Evolutionary conservation across 176 grass and related monocot species (phyloP).

Genomic region (Saccharum spontaneum): DNA sequence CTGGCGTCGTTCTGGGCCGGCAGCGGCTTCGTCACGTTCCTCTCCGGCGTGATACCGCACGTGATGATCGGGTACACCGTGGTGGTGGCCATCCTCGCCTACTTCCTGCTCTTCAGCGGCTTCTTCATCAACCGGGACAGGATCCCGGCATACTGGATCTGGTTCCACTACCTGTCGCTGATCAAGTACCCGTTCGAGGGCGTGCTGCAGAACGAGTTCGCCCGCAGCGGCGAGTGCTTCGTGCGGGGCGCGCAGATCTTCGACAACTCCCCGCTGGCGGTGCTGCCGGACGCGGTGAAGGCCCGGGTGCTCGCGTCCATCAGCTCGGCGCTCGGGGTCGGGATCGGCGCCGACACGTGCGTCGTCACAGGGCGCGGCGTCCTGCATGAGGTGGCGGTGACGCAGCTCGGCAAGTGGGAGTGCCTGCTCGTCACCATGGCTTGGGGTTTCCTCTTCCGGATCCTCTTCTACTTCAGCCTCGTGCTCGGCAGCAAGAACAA

Average conservation of each 20-base stretch:
- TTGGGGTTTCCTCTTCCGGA: slow-evolving; percentile 79
- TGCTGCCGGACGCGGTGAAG: slow-evolving; percentile 57
- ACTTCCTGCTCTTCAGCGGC: slow-evolving; percentile 92
- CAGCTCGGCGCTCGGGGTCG: slow-evolving; percentile 50
- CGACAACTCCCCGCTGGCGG: slow-evolving; percentile 69
- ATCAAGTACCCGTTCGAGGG: slow-evolving; percentile 92
- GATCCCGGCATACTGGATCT: slow-evolving; percentile 86
- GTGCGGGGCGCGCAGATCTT: slow-evolving; percentile 78
- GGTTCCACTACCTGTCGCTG: slow-evolving; percentile 97
- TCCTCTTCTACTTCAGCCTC: slow-evolving; percentile 90
- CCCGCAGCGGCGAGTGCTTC: slow-evolving; percentile 60
- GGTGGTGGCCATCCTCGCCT: slow-evolving; percentile 81
- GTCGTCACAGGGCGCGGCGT: slow-evolving; percentile 62
- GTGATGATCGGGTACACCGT: slow-evolving; percentile 91
- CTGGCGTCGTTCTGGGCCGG: slow-evolving; percentile 88
- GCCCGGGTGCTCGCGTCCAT: slow-evolving; percentile 57
- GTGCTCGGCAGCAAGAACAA: slow-evolving; percentile 88
- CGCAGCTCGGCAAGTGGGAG: slow-evolving; percentile 90
- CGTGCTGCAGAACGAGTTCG: slow-evolving; percentile 96
- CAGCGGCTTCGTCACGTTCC: slow-evolving; percentile 91
- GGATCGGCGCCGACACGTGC: slow-evolving; percentile 51
- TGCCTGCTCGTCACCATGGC: slow-evolving; percentile 71
- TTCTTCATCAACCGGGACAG: slow-evolving; percentile 95
- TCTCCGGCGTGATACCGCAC: slow-evolving; percentile 81
- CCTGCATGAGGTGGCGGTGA: slow-evolving; percentile 53